Percentiles rank a stretch among this genome's conserved stretches.
Conservation (phyloP, 805 yeast genomes). For the Ogataea sp. region DNA sequence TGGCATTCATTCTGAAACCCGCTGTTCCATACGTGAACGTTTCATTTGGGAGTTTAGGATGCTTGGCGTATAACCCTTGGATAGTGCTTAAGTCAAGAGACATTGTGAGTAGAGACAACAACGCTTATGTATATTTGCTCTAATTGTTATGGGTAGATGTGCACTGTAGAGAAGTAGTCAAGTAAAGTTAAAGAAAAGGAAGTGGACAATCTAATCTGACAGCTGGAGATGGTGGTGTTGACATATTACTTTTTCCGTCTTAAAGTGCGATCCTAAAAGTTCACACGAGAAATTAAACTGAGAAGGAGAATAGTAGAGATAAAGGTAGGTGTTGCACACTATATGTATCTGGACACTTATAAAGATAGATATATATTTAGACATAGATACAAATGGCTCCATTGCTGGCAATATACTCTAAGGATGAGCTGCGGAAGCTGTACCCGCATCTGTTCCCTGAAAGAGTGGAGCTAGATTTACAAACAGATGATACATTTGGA, state of each 20-base stretch:
- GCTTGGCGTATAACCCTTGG: slow-evolving; percentile 12
- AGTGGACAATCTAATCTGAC: too few relatives aligned
- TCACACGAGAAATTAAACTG: too few relatives aligned
- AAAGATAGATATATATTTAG: neutral
- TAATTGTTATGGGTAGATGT: too few relatives aligned
- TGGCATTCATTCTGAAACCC: slow-evolving; percentile 79
- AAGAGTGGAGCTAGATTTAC: too few relatives aligned
- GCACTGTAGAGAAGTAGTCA: too few relatives aligned
- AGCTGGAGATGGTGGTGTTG: too few relatives aligned
- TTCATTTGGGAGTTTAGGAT: slow-evolving; percentile 37
- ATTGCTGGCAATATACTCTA: slow-evolving; percentile 35
- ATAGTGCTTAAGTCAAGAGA: slow-evolving; percentile 5
- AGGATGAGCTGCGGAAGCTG: slow-evolving; percentile 25
- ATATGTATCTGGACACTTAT: too few relatives aligned
- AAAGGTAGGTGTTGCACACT: too few relatives aligned
- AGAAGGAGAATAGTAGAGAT: too few relatives aligned
- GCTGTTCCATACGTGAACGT: slow-evolving; percentile 87
- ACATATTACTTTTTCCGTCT: neutral
- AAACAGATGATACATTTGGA: slow-evolving; percentile 1
- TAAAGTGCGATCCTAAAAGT: neutral
- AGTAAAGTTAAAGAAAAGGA: too few relatives aligned
- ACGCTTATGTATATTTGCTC: too few relatives aligned
- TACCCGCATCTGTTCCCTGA: slow-evolving; percentile 19
- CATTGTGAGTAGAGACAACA: too few relatives aligned
- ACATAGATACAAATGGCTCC: slow-evolving; percentile 33